Evolutionary conservation across 2,329 filamentous ascomycete genomes (phyloP), one percentile per base, ranked within the genome.

Genomic region (Colletotrichum acutatum): DNA sequence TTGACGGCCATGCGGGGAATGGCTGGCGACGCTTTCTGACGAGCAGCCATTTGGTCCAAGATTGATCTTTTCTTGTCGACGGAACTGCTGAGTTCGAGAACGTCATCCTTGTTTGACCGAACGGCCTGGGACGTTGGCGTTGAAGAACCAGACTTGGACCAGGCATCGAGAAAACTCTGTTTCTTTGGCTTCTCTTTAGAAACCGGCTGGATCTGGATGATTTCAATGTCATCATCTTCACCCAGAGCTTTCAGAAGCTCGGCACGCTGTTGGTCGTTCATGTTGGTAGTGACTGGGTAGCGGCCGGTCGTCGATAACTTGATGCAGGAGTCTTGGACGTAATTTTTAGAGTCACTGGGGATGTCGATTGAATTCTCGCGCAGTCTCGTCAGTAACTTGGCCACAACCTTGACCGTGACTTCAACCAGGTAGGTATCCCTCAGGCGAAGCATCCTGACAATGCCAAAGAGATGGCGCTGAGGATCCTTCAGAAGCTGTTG

Each of bases 381-480:
- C n/a, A 99, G 86, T 26, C 95, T 92, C 16, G 90, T 90, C 46
- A 99, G 88, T 71, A 99, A 91, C 80, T 97, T 97, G 77, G 92
- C 91, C 37, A 98, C 90, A 32, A 98, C 89, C 32, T 91, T 92
- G 61, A 97, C 94, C 16, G 96, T 92, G 52, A 94, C 94, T 72
- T 89, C 91, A 46, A 97, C 92, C 8, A 99, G 89, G 82, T 95
- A 98, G 68, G 91, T 89, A 80, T 99, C 97, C 75, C 96, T 93
- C 5, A 99, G 88, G 70, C 97, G 91, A 67, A 99, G 89, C 95
- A 97, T 98, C 80, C 93, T 94, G 49, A 93, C 92, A 83, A 98
- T 92, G 19, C 91, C 91, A 80, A 93, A 89, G 12, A 94, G 86
- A 64, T 83, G 88, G 63, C 83, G 82, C 5, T 90, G 90, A 2